phyloP scores from a whole-genome alignment of 2,329 filamentous ascomycete genomes.

The Xylaria sp. region DNA sequence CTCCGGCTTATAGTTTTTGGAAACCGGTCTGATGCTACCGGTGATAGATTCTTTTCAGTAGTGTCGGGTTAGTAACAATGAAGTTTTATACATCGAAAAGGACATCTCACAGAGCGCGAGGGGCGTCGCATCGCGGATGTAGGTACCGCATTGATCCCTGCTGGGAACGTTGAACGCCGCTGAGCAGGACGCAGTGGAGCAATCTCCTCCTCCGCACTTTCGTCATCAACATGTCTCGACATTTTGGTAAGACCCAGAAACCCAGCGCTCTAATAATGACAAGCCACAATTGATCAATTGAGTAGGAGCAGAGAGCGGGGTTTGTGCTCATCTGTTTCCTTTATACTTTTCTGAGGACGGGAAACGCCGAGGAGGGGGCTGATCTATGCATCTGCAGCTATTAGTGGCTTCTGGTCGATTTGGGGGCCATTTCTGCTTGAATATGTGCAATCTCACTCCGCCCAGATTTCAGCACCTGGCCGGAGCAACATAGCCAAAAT shows the following conservation, averaged over 20 bases:
- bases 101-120: constrained; percentile 1
- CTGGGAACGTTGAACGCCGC: constrained; percentile 10
- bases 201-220: constrained; percentile 1
- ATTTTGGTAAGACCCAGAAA: not conserved
- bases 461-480: too few species aligned
- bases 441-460: too few species aligned
- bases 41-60: not conserved
- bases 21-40: not conserved
- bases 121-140: constrained; percentile 2
- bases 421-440: too few species aligned
- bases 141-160: not conserved
- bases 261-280: too few species aligned
- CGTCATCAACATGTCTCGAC: not conserved
- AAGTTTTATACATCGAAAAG: not conserved
- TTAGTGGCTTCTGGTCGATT: too few species aligned
- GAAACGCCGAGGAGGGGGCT: too few species aligned
- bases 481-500: too few species aligned
- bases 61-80: not conserved
- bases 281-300: too few species aligned
- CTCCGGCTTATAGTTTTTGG: not conserved
- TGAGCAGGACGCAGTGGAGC: constrained; percentile 1
- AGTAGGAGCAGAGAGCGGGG: too few species aligned
- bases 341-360: too few species aligned
- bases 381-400: too few species aligned
- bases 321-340: too few species aligned